Conservation (phyloP, 495 filamentous ascomycete genomes). For the Lepidopterella palustris region DNA sequence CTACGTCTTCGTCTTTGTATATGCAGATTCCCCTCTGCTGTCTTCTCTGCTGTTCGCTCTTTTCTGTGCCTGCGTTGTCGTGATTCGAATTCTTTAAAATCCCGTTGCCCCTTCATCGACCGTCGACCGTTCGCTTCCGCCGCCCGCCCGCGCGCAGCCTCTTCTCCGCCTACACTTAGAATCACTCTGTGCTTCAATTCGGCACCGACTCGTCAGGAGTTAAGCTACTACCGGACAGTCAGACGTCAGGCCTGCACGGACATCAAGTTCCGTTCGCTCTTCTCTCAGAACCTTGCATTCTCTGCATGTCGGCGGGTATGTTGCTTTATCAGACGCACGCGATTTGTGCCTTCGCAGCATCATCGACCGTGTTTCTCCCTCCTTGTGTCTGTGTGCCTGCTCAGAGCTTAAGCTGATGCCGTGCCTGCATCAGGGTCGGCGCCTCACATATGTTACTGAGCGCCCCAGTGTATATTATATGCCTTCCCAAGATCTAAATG, state of each 20-base stretch:
- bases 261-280: constrained; percentile 25
- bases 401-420: constrained; percentile 25
- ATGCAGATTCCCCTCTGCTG: no score
- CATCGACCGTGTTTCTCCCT: constrained; percentile 11
- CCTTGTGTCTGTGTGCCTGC: not conserved
- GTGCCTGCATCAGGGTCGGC: constrained; percentile 25
- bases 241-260: constrained; percentile 32
- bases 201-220: not conserved
- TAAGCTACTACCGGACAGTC: constrained; percentile 15
- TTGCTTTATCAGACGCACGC: constrained; percentile 26
- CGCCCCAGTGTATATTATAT: constrained; percentile 29
- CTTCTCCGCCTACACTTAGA: no score
- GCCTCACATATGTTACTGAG: constrained; percentile 22
- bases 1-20: no score
- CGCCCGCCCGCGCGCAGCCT: no score
- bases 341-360: constrained; percentile 29
- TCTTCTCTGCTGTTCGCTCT: no score
- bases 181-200: no score
- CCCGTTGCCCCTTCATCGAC: no score
- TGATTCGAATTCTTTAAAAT: no score
- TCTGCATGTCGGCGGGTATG: constrained; percentile 28
- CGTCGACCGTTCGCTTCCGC: no score
- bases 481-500: constrained; percentile 21
- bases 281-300: constrained; percentile 24
- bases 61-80: no score